A percentile compares a stretch with the other conserved stretches of the same genome.
phyloP scores from a whole-genome alignment of 2,329 filamentous ascomycete genomes.

The Microcyclospora pomicola region DNA sequence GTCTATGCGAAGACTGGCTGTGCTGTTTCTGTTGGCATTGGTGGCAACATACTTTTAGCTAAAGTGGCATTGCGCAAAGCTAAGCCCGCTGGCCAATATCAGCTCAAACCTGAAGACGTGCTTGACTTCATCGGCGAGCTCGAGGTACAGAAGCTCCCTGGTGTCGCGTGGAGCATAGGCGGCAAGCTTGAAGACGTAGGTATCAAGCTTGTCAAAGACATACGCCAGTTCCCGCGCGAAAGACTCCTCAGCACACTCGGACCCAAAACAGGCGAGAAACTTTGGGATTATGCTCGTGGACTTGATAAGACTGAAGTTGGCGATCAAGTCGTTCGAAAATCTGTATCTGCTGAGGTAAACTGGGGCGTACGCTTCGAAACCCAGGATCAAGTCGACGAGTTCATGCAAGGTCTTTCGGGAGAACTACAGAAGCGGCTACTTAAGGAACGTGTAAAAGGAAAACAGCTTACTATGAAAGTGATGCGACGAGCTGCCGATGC shows the following conservation, averaged over 20 bases:
- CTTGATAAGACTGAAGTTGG: conserved; percentile 79
- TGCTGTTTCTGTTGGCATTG: conserved; percentile 83
- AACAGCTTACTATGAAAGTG: conserved; percentile 82
- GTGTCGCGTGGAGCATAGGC: conserved; percentile 81
- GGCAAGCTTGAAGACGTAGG: conserved; percentile 80
- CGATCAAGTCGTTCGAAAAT: conserved; percentile 74
- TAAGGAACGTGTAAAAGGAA: conserved; percentile 75
- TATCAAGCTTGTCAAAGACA: conserved; percentile 67
- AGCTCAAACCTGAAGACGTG: conserved; percentile 69
- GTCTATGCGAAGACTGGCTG: conserved; percentile 68
- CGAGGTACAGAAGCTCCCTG: conserved; percentile 68
- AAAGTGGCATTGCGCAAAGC: conserved; percentile 83
- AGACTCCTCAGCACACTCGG: conserved; percentile 60
- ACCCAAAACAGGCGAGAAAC: conserved; percentile 80
- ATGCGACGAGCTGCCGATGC: conserved; percentile 80
- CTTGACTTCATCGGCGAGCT: conserved; percentile 64
- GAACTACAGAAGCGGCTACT: conserved; percentile 71
- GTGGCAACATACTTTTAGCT: conserved; percentile 76
- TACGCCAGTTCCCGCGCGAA: conserved; percentile 64
- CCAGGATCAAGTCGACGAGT: conserved; percentile 86
- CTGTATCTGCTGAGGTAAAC: conserved; percentile 91
- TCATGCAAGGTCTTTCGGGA: conserved; percentile 68
- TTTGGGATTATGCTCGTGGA: conserved; percentile 81
- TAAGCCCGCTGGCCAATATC: conserved; percentile 86
- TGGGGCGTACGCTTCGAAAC: conserved; percentile 95